Evolutionary conservation across 495 filamentous ascomycete species (phyloP).

Genomic region (Cercophora newfieldiana): DNA sequence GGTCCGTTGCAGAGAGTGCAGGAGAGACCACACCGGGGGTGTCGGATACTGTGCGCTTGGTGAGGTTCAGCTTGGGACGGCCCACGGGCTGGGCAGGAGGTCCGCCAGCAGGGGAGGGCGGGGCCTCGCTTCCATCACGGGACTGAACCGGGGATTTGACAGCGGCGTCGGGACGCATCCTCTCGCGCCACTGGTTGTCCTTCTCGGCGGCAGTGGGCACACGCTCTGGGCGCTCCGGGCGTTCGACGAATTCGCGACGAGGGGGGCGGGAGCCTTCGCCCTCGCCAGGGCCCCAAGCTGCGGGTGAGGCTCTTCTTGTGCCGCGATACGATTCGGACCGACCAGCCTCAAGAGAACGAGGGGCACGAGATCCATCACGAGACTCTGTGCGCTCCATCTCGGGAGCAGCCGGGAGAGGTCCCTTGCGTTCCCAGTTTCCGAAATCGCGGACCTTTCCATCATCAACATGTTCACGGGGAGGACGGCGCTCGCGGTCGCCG

Average conservation of each 20-base stretch:
- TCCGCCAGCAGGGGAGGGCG: conserved; percentile 61
- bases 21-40: conserved; percentile 53
- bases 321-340: conserved; percentile 48
- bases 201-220: conserved; percentile 80
- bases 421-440: conserved; percentile 92
- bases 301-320: conserved; percentile 69
- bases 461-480: conserved; percentile 44
- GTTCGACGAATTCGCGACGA: conserved; percentile 73
- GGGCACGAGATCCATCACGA: conserved; percentile 66
- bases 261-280: conserved; percentile 78
- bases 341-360: conserved; percentile 62
- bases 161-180: conserved; percentile 73
- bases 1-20: conserved; percentile 52
- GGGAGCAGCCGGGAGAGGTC: conserved; percentile 76
- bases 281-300: conserved; percentile 64
- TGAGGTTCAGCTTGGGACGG: conserved; percentile 77
- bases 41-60: conserved; percentile 87
- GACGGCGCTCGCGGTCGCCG: conserved; percentile 45
- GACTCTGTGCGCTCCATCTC: conserved; percentile 53
- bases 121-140: conserved; percentile 63
- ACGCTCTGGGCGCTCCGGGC: conserved; percentile 71
- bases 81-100: conserved; percentile 53
- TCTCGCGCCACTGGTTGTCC: conserved; percentile 81
- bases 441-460: conserved; percentile 88
- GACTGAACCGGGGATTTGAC: conserved; percentile 45